Evolutionary conservation across 495 filamentous ascomycete genomes (phyloP).

Genomic region (Niebla homalea): DNA sequence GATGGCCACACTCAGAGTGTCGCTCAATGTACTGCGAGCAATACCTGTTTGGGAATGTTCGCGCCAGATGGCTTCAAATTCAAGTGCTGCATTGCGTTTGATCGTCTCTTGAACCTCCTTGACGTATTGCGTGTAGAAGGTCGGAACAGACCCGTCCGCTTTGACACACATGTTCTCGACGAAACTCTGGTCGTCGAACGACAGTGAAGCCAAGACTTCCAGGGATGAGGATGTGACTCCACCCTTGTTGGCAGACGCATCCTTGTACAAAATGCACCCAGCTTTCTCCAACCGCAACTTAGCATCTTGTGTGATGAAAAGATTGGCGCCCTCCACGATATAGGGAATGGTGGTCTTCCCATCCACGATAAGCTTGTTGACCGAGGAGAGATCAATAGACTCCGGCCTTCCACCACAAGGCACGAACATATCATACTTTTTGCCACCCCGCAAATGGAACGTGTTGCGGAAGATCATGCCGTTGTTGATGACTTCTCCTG

Average conservation of each 20-base stretch:
- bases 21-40: slow-evolving; percentile 69
- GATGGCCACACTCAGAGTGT: slow-evolving; percentile 79
- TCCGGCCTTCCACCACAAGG: slow-evolving; percentile 95
- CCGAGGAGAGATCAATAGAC: slow-evolving; percentile 83
- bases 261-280: slow-evolving; percentile 90
- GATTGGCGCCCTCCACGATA: slow-evolving; percentile 93
- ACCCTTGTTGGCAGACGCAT: slow-evolving; percentile 96
- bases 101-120: slow-evolving; percentile 82
- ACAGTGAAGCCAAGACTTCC: slow-evolving; percentile 85
- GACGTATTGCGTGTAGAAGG: slow-evolving; percentile 88
- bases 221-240: slow-evolving; percentile 97
- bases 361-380: slow-evolving; percentile 67
- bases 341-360: slow-evolving; percentile 79
- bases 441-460: slow-evolving; percentile 71
- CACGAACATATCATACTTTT: slow-evolving; percentile 77
- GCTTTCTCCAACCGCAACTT: slow-evolving; percentile 90
- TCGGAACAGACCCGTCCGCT: slow-evolving; percentile 60
- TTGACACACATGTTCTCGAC: slow-evolving; percentile 85
- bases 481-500: slow-evolving; percentile 74
- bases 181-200: slow-evolving; percentile 82
- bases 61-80: slow-evolving; percentile 97
- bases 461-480: slow-evolving; percentile 94
- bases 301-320: slow-evolving; percentile 97
- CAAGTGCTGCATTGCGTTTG: slow-evolving; percentile 74
- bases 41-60: slow-evolving; percentile 75